Percentiles rank a stretch among this genome's conserved stretches.
Evolutionary conservation across 163 green algal species (phyloP).

Genomic region (Coccomyxa subellipsoidea): DNA sequence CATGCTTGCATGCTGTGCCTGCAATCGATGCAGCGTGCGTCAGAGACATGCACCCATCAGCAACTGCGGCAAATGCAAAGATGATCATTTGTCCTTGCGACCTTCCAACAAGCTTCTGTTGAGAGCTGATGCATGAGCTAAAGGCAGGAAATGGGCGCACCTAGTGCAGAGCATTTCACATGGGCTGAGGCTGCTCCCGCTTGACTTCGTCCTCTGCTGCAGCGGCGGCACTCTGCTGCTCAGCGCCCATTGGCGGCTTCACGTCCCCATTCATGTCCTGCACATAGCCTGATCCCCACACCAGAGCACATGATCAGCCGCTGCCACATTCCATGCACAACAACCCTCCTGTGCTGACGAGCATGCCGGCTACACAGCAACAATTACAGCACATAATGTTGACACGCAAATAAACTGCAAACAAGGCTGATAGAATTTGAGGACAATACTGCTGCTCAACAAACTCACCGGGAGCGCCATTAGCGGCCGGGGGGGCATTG

Average conservation of each 20-base stretch:
- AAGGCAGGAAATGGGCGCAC: no score
- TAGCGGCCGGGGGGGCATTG: not conserved
- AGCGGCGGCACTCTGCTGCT: not conserved
- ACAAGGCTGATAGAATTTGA: no score
- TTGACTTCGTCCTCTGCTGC: not conserved
- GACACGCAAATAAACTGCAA: no score
- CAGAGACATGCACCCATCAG: not conserved
- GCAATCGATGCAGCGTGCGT: not conserved
- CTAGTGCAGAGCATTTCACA: not conserved
- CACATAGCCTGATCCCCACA: not conserved
- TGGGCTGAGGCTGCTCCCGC: not conserved
- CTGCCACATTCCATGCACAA: no score
- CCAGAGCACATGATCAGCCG: no score
- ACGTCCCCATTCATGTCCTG: not conserved
- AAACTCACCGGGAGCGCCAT: not conserved
- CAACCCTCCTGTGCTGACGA: no score
- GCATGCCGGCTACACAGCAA: no score
- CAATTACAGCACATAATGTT: no score
- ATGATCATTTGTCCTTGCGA: not conserved
- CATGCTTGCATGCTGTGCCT: conserved; percentile 1
- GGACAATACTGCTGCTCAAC: no score
- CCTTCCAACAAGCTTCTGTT: not conserved
- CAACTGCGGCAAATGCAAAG: not conserved
- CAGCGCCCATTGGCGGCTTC: not conserved
- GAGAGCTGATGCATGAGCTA: not conserved